A percentile compares a stretch with the other conserved stretches of the same genome.
Conservation (phyloP, 257 asterid genomes). For the Rauvolfia tetraphylla region DNA sequence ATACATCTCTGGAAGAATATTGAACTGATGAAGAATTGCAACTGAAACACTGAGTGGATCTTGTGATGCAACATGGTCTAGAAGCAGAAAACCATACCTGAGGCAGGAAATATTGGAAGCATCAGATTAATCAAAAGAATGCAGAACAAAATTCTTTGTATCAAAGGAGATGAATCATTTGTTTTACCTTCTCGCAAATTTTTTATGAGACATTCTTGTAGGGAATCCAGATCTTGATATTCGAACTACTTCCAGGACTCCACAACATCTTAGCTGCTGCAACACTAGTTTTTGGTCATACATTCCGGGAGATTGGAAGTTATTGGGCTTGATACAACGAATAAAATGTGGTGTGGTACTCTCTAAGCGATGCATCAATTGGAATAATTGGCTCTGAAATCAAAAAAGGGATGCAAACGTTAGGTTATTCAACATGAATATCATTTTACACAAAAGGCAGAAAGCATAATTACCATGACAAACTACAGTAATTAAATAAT, state of each 20-base stretch:
- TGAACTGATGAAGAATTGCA: conserved; percentile 94
- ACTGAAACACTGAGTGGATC: conserved; percentile 97
- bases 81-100: conserved; percentile 94
- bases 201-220: conserved; percentile 89
- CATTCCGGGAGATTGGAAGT: conserved; percentile 72
- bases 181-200: conserved; percentile 82
- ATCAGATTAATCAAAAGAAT: conserved; percentile 4
- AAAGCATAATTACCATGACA: neutral
- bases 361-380: conserved; percentile 91
- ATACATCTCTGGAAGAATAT: conserved; percentile 96
- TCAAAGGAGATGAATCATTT: conserved; percentile 1
- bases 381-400: conserved; percentile 78
- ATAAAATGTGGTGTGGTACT: conserved; percentile 94
- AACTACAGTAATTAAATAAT: neutral
- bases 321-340: conserved; percentile 97
- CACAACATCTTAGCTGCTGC: conserved; percentile 94
- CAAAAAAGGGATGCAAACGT: conserved; percentile 9
- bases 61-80: conserved; percentile 88
- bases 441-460: neutral
- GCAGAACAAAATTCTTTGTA: neutral
- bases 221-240: conserved; percentile 99
- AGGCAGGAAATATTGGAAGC: conserved; percentile 22
- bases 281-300: conserved; percentile 81
- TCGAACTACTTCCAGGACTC: conserved; percentile 96
- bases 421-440: neutral